phyloP scores from a whole-genome alignment of 169 alveolate species.

The Eimeria praecox region DNA sequence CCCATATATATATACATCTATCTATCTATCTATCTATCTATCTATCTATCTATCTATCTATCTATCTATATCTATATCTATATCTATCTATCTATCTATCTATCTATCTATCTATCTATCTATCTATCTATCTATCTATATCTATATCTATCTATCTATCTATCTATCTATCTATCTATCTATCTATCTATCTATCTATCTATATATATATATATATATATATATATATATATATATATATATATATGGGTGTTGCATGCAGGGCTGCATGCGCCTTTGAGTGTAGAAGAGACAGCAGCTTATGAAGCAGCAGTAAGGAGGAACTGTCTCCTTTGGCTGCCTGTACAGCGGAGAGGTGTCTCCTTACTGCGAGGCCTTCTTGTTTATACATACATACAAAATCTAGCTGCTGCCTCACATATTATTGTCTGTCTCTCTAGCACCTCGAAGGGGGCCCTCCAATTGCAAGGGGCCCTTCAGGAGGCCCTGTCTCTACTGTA shows the following conservation, averaged over 20 bases:
- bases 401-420: not conserved
- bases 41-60: no score
- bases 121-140: no score
- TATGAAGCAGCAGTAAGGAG: constrained; percentile 19
- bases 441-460: not conserved
- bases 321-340: constrained; percentile 62
- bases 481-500: not conserved
- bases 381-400: constrained; percentile 11
- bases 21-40: no score
- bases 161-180: no score
- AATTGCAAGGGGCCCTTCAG: constrained; percentile 8
- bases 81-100: no score
- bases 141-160: no score
- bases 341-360: not conserved
- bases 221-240: no score
- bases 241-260: not conserved
- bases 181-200: no score
- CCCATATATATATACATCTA: no score
- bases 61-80: no score
- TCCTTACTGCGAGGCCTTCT: not conserved
- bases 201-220: no score
- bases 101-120: no score
- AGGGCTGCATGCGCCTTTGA: constrained; percentile 17
- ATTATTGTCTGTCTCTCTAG: constrained; percentile 6
- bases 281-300: constrained; percentile 5